Evolutionary conservation across 2,329 filamentous ascomycete species (phyloP).

Genomic region (Aspergillus piperis): DNA sequence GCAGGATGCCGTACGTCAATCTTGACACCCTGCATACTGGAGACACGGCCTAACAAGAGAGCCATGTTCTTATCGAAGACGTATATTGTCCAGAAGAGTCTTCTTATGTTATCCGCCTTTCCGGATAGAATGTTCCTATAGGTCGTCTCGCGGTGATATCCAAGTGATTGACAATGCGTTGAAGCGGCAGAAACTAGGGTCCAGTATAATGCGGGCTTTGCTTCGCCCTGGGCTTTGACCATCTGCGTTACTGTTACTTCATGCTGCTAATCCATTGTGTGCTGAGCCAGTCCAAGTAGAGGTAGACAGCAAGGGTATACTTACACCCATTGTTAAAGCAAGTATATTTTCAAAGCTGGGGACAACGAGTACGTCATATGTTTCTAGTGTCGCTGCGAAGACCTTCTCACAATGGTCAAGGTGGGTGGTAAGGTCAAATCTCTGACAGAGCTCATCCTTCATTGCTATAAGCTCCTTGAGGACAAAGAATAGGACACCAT

Average conservation of each 20-base stretch:
- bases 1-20: neutral
- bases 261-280: too few relatives aligned
- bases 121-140: neutral
- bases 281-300: too few relatives aligned
- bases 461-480: constrained; percentile 6
- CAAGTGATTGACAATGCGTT: constrained; percentile 1
- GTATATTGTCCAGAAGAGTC: constrained; percentile 2
- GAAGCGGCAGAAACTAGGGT: neutral
- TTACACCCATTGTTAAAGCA: constrained; percentile 8
- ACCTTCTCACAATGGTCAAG: constrained; percentile 1
- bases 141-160: constrained; percentile 6
- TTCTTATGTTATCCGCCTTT: neutral
- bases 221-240: constrained; percentile 3
- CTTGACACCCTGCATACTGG: neutral
- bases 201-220: constrained; percentile 1
- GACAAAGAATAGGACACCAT: constrained; percentile 8
- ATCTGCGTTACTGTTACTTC: neutral
- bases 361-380: constrained; percentile 8
- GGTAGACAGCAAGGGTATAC: neutral
- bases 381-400: constrained; percentile 3
- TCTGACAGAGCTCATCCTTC: constrained; percentile 1
- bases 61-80: constrained; percentile 4
- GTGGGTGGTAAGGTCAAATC: constrained; percentile 1
- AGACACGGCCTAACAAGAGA: constrained; percentile 1
- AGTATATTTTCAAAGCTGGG: constrained; percentile 9